Base-by-base conservation (phyloP, 148 eudicot species). In the Pharnaceum exiguum region DNA sequence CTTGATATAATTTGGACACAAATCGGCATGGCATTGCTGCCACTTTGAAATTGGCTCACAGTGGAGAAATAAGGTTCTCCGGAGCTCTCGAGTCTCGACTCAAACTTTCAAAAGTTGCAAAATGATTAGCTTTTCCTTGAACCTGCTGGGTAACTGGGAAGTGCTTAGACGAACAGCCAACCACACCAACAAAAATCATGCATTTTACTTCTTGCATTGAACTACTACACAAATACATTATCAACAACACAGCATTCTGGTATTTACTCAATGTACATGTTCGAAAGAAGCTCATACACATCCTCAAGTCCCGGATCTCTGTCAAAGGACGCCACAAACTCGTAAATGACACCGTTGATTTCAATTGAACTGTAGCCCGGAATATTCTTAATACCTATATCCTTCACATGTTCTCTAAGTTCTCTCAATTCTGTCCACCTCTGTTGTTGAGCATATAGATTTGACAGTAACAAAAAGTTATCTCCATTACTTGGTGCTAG, bases 341-440 rank as follows among this genome's bases (percentile, higher is more conserved):
- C 69, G 39, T 57, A 28, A 15, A 68, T 51, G 10, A 62, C 46
- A 57, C 32, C 46, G 28, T 62, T 26, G 38, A 73, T 58, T 57
- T 62, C 73, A 51, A 68, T 63, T 58, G 77, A 68, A 46, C 73
- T 68, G 36, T 65, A 68, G 18, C 73, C 73, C 36, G 77, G 77
- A 46, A 73, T 47, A 36, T 73, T 56, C 43, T 32, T 52, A 23
- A 70, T 70, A 21, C 50, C 51, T 46, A 46, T 59, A 57, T 55
- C 57, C 75, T 71, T 69, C 56, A 69, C 44, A 13, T 24, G 6
- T 23, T 45, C 40, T 48, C 71, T 48, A 45, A 69, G 59, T 58
- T 26, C 7, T 35, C 42, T 75, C 36, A 62, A 51, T 66, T 77
- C 72, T 33, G 36, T 13, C 82, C 75, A 77, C 30, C 63, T 70